Percentiles rank a stretch among this genome's conserved stretches.
phyloP scores from a whole-genome alignment of 768 basidiomycete genomes.

The Leccinum subgranulosum region DNA sequence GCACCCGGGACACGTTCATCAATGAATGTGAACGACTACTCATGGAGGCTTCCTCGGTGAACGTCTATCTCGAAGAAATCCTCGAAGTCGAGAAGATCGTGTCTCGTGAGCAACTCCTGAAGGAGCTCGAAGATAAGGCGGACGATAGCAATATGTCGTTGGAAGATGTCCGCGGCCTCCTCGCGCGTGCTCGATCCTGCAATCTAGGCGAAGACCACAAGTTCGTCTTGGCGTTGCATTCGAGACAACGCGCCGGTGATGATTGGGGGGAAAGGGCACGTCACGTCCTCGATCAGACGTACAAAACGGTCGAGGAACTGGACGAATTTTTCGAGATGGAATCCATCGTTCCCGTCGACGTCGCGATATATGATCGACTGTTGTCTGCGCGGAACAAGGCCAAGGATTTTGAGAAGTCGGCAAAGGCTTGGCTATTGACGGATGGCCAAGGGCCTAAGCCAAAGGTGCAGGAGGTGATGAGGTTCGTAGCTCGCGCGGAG shows the following conservation, averaged over 20 bases:
- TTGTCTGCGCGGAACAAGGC: conserved; percentile 64
- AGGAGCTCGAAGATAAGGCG: conserved; percentile 69
- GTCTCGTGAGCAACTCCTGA: conserved; percentile 71
- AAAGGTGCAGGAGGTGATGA: conserved; percentile 63
- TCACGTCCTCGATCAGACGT: conserved; percentile 59
- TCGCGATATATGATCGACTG: conserved; percentile 61
- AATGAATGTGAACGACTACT: conserved; percentile 71
- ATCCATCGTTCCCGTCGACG: conserved; percentile 65
- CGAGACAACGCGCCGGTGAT: conserved; percentile 62
- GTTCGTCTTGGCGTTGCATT: conserved; percentile 59
- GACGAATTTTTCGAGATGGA: conserved; percentile 69
- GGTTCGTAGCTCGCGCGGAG: conserved; percentile 67
- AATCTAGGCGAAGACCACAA: conserved; percentile 63
- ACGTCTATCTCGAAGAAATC: conserved; percentile 82
- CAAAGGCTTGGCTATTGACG: conserved; percentile 63
- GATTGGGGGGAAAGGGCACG: conserved; percentile 77
- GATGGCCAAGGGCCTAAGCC: conserved; percentile 56
- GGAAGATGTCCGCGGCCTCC: conserved; percentile 71
- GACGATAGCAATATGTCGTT: conserved; percentile 66
- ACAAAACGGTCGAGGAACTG: conserved; percentile 74
- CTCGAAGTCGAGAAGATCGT: conserved; percentile 76
- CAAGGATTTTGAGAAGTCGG: conserved; percentile 77
- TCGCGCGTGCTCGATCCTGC: conserved; percentile 68
- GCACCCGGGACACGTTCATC: conserved; percentile 55
- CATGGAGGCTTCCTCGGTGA: conserved; percentile 68